These are phyloP conservation scores for Phytophthora megakarya DNA, from an alignment of 352 stramenopile genomes.

Conservation along the genomic window DNA sequence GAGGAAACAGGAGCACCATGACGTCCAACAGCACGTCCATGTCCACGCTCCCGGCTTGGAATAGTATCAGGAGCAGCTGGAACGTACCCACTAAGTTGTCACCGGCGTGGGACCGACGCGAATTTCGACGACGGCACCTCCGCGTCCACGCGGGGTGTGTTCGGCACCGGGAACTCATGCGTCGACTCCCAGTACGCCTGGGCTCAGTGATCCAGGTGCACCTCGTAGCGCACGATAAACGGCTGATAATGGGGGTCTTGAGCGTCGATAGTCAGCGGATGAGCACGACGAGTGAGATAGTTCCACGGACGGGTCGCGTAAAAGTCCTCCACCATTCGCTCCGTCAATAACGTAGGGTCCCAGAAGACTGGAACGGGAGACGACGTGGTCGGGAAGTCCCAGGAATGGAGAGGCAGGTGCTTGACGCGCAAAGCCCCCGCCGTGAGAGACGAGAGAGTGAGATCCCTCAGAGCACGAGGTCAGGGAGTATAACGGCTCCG, in stretches of 20 bases:
- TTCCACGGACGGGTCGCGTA: too few relatives aligned
- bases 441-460: too few relatives aligned
- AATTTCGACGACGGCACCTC: background rate
- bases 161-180: background rate
- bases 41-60: background rate
- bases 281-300: too few relatives aligned
- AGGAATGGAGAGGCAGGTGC: background rate
- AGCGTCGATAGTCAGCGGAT: too few relatives aligned
- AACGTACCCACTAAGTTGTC: background rate
- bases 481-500: background rate
- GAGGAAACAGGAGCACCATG: background rate
- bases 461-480: too few relatives aligned
- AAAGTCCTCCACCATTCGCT: too few relatives aligned
- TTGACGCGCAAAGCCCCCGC: too few relatives aligned
- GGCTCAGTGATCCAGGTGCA: background rate
- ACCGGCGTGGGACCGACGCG: constrained; percentile 3
- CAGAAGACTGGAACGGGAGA: background rate
- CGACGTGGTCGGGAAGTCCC: background rate
- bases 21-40: constrained; percentile 11
- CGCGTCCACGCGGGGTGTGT: background rate
- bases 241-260: background rate
- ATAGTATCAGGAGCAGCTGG: background rate
- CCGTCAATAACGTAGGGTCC: background rate
- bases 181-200: constrained; percentile 20
- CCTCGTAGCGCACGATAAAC: background rate